Conservation (phyloP, 106 monocot genomes). For the Narthecium ossifragum region DNA sequence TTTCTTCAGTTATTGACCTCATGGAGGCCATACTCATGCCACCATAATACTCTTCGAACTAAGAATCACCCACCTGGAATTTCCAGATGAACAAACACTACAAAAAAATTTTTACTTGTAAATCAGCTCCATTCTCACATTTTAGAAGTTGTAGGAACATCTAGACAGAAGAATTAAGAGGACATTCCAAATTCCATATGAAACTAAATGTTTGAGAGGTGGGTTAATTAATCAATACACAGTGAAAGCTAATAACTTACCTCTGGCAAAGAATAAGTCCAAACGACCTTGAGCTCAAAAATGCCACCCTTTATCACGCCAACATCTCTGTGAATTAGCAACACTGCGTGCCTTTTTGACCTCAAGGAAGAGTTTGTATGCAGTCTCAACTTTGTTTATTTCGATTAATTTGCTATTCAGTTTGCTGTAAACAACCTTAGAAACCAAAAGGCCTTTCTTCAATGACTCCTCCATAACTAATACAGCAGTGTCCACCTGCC, state of each 20-base stretch:
- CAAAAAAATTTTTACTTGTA: too few species aligned
- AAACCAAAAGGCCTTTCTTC: constrained; percentile 54
- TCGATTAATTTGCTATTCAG: constrained; percentile 69
- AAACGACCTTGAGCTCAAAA: constrained; percentile 23
- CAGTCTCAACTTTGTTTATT: constrained; percentile 81
- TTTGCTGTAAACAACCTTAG: constrained; percentile 72
- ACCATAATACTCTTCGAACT: too few species aligned
- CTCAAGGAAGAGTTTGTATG: constrained; percentile 83
- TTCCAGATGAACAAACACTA: too few species aligned
- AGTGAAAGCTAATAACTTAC: not conserved
- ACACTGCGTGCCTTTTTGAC: constrained; percentile 48
- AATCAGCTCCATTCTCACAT: too few species aligned
- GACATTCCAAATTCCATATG: too few species aligned
- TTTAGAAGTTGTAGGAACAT: too few species aligned
- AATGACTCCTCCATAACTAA: constrained; percentile 72
- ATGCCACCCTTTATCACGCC: constrained; percentile 93
- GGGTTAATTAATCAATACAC: too few species aligned
- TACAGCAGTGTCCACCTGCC: constrained; percentile 79
- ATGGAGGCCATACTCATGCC: too few species aligned
- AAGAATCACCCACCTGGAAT: too few species aligned
- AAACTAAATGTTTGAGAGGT: too few species aligned
- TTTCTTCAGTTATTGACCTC: too few species aligned
- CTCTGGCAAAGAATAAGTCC: not conserved
- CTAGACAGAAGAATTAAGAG: too few species aligned
- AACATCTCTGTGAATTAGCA: constrained; percentile 57